Base-by-base conservation (phyloP, 768 basidiomycete genomes). In the Phylloporus arenicola region DNA sequence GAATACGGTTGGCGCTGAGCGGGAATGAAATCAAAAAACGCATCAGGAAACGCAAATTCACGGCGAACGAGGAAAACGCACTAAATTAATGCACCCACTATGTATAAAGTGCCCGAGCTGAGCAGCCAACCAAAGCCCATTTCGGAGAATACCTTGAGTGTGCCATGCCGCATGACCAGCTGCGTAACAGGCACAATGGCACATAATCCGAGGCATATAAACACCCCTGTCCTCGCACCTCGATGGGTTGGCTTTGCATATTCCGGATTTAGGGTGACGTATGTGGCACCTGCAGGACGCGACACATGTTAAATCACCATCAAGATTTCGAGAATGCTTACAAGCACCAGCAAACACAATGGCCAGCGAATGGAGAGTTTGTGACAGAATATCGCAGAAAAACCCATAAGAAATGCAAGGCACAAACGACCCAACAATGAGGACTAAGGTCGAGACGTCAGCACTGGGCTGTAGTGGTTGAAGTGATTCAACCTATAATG, bases 61-160 rank as follows among this genome's bases (percentile, higher is more conserved):
- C 59, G 58, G 61, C 52, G 53, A 61, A 63, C 53, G 62, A 67
- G 62, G 63, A 50, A 2, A 55, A 76, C 89, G 68, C 74, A 91
- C 88, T 90, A 94, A 34, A 91, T 71, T 53, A 88, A 64, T 22
- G 92, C 92, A 34, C 92, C 92, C 22, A 62, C 60, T 62, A 93
- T 84, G 65, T 94, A 94, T 51, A 88, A 70, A 7, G 69, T 75
- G n/a, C 81, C 91, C 31, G 85, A 85, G 10, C 75, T 62, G 16
- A 87, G 56, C 22, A 92, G 67, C 83, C 86, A 89, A 12, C 73
- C 72, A 54, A 88, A 76, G 44, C 89, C 88, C 74, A 88, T 81
- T 47, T 82, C 79, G 47, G 69, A 64, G 37, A 79, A 65, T 35
- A 87, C 69, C 50, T 73, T 75, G 46, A 68, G 56, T 48, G 78